Evolutionary conservation across 2,329 filamentous ascomycete species (phyloP), one percentile per base, ranked within the genome.

Genomic region (Colletotrichum simmondsii): DNA sequence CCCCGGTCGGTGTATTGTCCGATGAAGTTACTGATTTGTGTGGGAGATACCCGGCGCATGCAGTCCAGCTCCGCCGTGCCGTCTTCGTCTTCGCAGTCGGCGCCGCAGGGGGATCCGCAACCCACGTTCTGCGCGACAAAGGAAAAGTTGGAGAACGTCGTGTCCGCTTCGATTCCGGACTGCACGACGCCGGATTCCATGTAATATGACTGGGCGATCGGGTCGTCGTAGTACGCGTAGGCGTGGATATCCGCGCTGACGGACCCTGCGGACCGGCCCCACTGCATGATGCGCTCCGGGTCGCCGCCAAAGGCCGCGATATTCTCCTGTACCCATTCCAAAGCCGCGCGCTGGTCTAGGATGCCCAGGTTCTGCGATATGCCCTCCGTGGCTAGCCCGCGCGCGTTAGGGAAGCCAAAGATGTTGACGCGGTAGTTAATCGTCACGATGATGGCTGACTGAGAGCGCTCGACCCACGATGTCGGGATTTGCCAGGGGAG

Each of bases 241-340:
- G 82, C 80, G 70, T 85, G 81, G 74, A 82, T 78, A 71, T 87
- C 85, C 4, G 81, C 82, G 30, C 79, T 77, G 3, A 83, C 77
- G 12, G 80, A 77, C 10, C 87, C 86, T 3, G 87, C 85, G 24
- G 85, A 87, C 78, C 86, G 84, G 19, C 87, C 87, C 75, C 84
- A 85, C 7, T 87, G 79, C 4, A 83, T 83, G 73, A 88, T 87
- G 16, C 80, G 78, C 4, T 10, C 11, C 19, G 69, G 63, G 26
- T 75, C 65, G 58, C 75, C 74, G 32, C 75, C 74, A 22, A 75
- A 73, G 8, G 71, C 65, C 7, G 63, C 68, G 19, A 75, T 58
- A 46, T 76, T 75, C 26, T 75, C 74, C 11, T 62, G 73, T 14
- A 75, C 69, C 75, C 75, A 76, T 62, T 76, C 72, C 14, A 76